Percentiles rank a stretch among this genome's conserved stretches.
Evolutionary conservation across 129 eudicot species (phyloP).

Genomic region (Ambrosia artemisiifolia): DNA sequence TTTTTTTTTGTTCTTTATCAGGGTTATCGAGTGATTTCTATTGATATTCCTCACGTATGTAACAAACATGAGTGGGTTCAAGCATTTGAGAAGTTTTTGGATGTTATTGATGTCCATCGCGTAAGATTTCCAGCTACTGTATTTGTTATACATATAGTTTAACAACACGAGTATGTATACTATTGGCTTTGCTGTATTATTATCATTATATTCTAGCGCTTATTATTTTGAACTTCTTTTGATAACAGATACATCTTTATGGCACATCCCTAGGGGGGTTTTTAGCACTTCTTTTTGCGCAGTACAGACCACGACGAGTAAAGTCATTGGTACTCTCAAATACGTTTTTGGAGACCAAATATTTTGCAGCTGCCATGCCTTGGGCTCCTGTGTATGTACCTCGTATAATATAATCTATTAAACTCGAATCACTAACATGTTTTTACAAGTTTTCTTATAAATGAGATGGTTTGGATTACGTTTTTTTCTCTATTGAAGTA

Average conservation of each 20-base stretch:
- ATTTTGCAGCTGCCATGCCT: slow-evolving; percentile 85
- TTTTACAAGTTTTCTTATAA: not conserved
- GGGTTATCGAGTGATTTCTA: slow-evolving; percentile 96
- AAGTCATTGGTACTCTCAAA: slow-evolving; percentile 88
- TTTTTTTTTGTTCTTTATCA: slow-evolving; percentile 30
- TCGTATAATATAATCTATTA: not conserved
- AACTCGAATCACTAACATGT: not conserved
- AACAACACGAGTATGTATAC: slow-evolving; percentile 1
- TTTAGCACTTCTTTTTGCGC: slow-evolving; percentile 95
- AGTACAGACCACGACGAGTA: slow-evolving; percentile 90
- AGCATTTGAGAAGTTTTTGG: slow-evolving; percentile 95
- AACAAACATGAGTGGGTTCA: slow-evolving; percentile 93
- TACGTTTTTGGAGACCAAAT: slow-evolving; percentile 74
- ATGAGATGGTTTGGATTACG: not conserved
- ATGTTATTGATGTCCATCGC: slow-evolving; percentile 87
- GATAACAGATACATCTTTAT: slow-evolving; percentile 80
- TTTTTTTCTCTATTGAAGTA: not conserved
- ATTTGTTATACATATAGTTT: not conserved
- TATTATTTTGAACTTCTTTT: slow-evolving; percentile 8
- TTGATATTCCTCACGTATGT: slow-evolving; percentile 98
- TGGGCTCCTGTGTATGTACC: slow-evolving; percentile 93
- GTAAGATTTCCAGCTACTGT: slow-evolving; percentile 47
- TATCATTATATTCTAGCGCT: not conserved
- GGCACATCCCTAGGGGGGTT: slow-evolving; percentile 98
- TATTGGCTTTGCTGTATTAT: not conserved